Percentiles rank a stretch among this genome's conserved stretches.
phyloP scores from a whole-genome alignment of 176 grass and related monocot genomes.

The Thinopyrum elongatum region DNA sequence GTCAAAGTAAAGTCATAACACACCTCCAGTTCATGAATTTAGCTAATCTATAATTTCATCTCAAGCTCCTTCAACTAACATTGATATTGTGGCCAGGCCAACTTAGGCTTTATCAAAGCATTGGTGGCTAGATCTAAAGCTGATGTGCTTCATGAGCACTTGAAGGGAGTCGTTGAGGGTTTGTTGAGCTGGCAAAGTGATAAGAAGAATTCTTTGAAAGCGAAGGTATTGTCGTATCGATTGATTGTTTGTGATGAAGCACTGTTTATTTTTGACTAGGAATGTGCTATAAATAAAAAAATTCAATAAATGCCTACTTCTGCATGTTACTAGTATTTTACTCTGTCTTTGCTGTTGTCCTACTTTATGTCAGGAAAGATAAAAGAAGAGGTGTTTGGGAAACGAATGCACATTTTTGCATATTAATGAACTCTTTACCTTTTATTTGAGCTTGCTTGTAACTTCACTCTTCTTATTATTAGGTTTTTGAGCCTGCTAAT shows the following conservation, averaged over 20 bases:
- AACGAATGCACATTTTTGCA: not conserved
- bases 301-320: not conserved
- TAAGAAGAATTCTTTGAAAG: constrained; percentile 84
- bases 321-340: not conserved
- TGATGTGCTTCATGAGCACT: constrained; percentile 66
- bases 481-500: constrained; percentile 38
- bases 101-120: constrained; percentile 92
- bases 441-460: constrained; percentile 12
- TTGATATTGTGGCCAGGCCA: constrained; percentile 58
- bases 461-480: not conserved
- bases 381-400: not conserved
- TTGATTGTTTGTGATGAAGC: constrained; percentile 27
- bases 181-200: constrained; percentile 76
- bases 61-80: constrained; percentile 1
- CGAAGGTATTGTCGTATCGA: constrained; percentile 49
- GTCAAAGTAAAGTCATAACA: constrained; percentile 54
- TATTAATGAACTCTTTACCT: not conserved
- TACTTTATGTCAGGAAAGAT: not conserved
- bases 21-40: constrained; percentile 14
- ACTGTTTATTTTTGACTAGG: not conserved
- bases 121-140: constrained; percentile 88
- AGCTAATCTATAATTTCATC: not conserved
- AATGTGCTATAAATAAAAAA: not conserved
- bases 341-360: not conserved
- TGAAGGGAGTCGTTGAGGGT: constrained; percentile 72